Conservation (phyloP, 164 flowering plant genomes). For the Vitis vinifera region ASM3070453v1 NC_081822.1:12782501-12783000, state of each 20-base stretch:
- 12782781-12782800: conserved; percentile 27
- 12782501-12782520: conserved; percentile 16
- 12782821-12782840: too few relatives aligned
- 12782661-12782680: conserved; percentile 13
- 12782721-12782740: conserved; percentile 29
- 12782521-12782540: conserved; percentile 18
- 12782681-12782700: conserved; percentile 37
- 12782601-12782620: too few relatives aligned
- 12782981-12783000: conserved; percentile 26
- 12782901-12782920: too few relatives aligned
- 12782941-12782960: too few relatives aligned
- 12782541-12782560: conserved; percentile 17
- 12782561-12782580: too few relatives aligned
- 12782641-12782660: not conserved
- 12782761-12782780: conserved; percentile 23
- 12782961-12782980: too few relatives aligned
- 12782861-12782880: conserved; percentile 20
- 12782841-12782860: too few relatives aligned
- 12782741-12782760: conserved; percentile 16
- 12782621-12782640: too few relatives aligned
- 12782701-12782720: conserved; percentile 25
- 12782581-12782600: too few relatives aligned
- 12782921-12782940: too few relatives aligned
- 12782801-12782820: too few relatives aligned
- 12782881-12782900: conserved; percentile 23